Evolutionary conservation across 2,329 filamentous ascomycete genomes (phyloP), one percentile per base, ranked within the genome.

Genomic region (Hypoxylon sp.): DNA sequence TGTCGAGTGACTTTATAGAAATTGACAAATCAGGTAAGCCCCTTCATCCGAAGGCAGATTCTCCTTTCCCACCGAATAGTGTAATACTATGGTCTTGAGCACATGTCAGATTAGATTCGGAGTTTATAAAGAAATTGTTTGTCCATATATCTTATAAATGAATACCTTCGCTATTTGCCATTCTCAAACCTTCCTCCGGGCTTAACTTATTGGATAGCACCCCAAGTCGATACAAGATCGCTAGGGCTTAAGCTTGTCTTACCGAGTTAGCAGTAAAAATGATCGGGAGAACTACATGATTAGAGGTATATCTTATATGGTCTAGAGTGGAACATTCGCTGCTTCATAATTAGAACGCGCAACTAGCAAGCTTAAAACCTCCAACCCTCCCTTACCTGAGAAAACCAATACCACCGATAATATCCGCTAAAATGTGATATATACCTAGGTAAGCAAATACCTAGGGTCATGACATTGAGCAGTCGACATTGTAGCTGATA

Each of bases 21-120:
- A 52, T 58, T 43, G 45, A 39, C 29, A 25, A 29, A 23, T 23
- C 9, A 39, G 54, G 29, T 39, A 47, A 4, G 21, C 23, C n/a
- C 9, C 14, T 19, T 43, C 4, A 30, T 34, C 21, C 46, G 45
- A 43, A 41, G 45, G 46, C 23, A 43, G 34, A 58, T 25, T 30
- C 21, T 46, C 29, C 23, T 12, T 19, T 34, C 9, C 3, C 9
- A 39, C 6, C 21, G 21, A 27, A 11, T 25, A 25, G 27, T 11
- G 5, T 30, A 30, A 2, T 19, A 21, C 27, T 19, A 50, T 16
- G 4, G 3, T 50, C 16, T 19, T 50, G 11, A 41, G 7, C 14
- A 47, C 14, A 25, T 46, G 21, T 7, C 25, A 19, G 11, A 3
- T 41, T 8, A 30, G 14, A 47, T n/a, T 3, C 29, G 25, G 12